Percentiles rank a stretch among this genome's conserved stretches.
Conservation (phyloP, 1,284 basidiomycete species). For the Kwoniella shivajii region DNA sequence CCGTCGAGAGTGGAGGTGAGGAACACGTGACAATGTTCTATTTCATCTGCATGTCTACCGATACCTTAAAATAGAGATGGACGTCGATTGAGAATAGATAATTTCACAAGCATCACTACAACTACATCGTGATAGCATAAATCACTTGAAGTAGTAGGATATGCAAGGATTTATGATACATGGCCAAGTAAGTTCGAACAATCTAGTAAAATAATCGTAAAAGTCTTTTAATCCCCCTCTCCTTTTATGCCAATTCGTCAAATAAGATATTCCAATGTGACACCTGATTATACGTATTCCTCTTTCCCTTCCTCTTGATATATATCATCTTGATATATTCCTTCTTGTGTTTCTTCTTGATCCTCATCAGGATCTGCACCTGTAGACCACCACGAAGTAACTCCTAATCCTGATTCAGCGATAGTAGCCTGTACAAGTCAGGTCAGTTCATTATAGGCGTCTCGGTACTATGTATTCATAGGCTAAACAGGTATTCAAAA, state of each 20-base stretch:
- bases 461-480: background rate
- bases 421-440: constrained; percentile 74
- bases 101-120: no score
- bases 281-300: constrained; percentile 1
- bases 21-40: no score
- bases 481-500: background rate
- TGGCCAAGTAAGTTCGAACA: no score
- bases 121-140: no score
- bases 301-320: constrained; percentile 1
- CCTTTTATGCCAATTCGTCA: background rate
- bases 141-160: no score
- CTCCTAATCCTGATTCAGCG: constrained; percentile 82
- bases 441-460: background rate
- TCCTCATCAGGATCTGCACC: constrained; percentile 40
- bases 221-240: background rate
- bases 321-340: background rate
- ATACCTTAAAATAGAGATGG: no score
- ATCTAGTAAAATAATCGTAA: no score
- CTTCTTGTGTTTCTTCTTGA: constrained; percentile 26
- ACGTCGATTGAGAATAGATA: no score
- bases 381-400: constrained; percentile 60
- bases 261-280: no score
- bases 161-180: no score
- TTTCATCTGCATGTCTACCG: no score
- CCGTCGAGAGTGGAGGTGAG: no score